Conservation (phyloP, 1,139 yeast species). For the Geotrichum carabidarum region DNA sequence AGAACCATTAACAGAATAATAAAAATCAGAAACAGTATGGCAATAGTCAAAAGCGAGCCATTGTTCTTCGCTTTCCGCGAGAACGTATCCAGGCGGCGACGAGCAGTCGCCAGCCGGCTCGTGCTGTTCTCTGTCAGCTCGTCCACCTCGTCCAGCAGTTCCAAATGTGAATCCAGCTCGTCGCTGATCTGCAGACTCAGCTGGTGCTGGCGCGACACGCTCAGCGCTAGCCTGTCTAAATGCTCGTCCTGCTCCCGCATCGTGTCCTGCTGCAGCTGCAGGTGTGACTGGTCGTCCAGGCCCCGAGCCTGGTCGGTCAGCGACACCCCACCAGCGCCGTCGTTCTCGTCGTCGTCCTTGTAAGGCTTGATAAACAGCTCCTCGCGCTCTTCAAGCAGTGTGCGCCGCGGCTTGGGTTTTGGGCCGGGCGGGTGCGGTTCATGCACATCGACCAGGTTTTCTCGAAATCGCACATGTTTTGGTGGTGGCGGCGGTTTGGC, state of each 20-base stretch:
- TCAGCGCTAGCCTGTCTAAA: conserved; percentile 52
- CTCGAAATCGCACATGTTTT: conserved; percentile 55
- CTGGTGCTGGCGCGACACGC: conserved; percentile 59
- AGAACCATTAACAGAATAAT: conserved; percentile 55
- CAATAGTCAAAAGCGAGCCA: conserved; percentile 67
- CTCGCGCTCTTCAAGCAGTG: conserved; percentile 24
- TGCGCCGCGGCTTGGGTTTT: conserved; percentile 25
- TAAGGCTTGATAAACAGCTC: conserved; percentile 42
- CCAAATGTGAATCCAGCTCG: conserved; percentile 66
- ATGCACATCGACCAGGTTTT: conserved; percentile 37
- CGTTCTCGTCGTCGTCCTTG: conserved; percentile 40
- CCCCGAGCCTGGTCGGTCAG: conserved; percentile 23
- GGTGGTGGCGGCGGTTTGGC: conserved; percentile 11
- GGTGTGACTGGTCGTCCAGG: conserved; percentile 36
- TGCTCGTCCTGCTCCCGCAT: conserved; percentile 57
- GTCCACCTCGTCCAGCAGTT: conserved; percentile 66
- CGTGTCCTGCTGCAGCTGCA: conserved; percentile 65
- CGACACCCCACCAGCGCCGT: conserved; percentile 23
- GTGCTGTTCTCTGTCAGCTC: conserved; percentile 55
- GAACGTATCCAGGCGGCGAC: conserved; percentile 50
- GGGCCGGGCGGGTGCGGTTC: conserved; percentile 20
- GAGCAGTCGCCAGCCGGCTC: conserved; percentile 51
- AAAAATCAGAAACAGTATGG: conserved; percentile 55
- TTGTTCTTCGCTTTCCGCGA: conserved; percentile 57
- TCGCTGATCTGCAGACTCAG: conserved; percentile 61